phyloP scores from a whole-genome alignment of 2,329 filamentous ascomycete genomes.

The Aspergillus proliferans region DNA sequence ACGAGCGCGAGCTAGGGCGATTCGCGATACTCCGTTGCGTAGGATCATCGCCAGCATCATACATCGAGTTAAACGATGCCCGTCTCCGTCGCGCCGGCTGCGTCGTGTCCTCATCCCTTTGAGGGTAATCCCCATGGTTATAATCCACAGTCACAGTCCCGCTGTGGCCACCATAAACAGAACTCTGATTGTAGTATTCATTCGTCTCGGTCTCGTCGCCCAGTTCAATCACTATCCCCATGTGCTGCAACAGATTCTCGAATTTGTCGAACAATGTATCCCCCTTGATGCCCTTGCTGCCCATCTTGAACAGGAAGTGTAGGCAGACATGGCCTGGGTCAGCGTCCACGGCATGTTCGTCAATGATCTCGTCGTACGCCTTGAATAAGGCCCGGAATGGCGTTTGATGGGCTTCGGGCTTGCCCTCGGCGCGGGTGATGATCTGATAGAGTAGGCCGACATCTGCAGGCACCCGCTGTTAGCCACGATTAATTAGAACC shows the following conservation, averaged over 20 bases:
- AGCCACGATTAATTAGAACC: conserved; percentile 1
- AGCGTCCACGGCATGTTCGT: conserved; percentile 61
- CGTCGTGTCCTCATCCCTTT: conserved; percentile 19
- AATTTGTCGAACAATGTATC: conserved; percentile 63
- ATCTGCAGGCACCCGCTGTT: conserved; percentile 46
- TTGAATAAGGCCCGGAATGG: conserved; percentile 73
- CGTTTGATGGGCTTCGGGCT: conserved; percentile 58
- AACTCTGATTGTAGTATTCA: conserved; percentile 18
- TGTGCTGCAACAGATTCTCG: conserved; percentile 57
- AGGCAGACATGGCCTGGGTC: conserved; percentile 70
- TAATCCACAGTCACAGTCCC: conserved; percentile 6
- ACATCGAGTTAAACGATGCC: conserved; percentile 50
- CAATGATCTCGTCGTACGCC: conserved; percentile 73
- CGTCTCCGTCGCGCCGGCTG: conserved; percentile 36
- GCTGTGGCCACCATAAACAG: conserved; percentile 18
- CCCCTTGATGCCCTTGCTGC: conserved; percentile 52
- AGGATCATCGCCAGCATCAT: conserved; percentile 49
- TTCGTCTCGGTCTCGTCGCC: conserved; percentile 38
- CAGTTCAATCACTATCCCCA: conserved; percentile 67
- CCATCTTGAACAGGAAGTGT: conserved; percentile 72
- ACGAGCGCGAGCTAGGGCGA: conserved; percentile 39
- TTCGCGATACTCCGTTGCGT: conserved; percentile 37
- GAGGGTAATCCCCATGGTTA: conserved; percentile 9
- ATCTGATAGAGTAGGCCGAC: conserved; percentile 73
- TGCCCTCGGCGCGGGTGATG: conserved; percentile 62